Percentiles rank a stretch among this genome's conserved stretches.
These are phyloP conservation scores for Gossypium bickii DNA, from an alignment of 345 rosid genomes.

Conservation along the genomic window DNA sequence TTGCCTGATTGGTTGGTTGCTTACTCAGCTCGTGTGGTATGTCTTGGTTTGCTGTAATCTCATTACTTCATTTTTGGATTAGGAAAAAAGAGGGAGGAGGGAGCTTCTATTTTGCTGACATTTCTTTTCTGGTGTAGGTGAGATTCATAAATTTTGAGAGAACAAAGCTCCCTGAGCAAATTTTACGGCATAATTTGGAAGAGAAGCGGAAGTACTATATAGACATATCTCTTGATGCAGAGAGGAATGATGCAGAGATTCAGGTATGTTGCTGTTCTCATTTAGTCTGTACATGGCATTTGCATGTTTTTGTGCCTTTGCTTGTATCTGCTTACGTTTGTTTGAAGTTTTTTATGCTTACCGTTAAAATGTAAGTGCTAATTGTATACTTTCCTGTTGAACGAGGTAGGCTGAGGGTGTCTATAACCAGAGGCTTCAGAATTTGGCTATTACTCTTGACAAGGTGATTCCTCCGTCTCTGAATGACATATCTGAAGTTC, in stretches of 20 bases:
- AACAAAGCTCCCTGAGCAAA: constrained; percentile 91
- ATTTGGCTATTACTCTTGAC: constrained; percentile 96
- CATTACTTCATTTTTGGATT: not conserved
- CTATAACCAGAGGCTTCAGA: constrained; percentile 99
- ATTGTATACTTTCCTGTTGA: constrained; percentile 18
- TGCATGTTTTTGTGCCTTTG: not conserved
- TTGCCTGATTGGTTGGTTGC: constrained; percentile 95
- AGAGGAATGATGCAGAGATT: constrained; percentile 98
- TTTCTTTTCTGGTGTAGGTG: constrained; percentile 56
- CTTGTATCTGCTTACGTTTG: not conserved
- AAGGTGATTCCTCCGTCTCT: constrained; percentile 52
- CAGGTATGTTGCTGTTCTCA: constrained; percentile 53
- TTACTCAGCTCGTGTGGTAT: constrained; percentile 92
- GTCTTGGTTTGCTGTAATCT: constrained; percentile 23
- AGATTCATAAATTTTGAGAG: constrained; percentile 93
- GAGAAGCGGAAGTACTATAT: constrained; percentile 82
- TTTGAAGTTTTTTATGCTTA: constrained; percentile 3
- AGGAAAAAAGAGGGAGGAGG: not conserved
- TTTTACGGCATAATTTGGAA: constrained; percentile 85
- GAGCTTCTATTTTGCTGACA: constrained; percentile 11
- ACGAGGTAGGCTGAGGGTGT: constrained; percentile 94
- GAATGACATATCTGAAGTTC: not conserved
- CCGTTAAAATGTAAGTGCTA: constrained; percentile 22
- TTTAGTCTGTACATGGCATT: constrained; percentile 3
- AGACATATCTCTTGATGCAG: constrained; percentile 73